phyloP scores from a whole-genome alignment of 345 rosid species.

The Kandelia obovata region DNA sequence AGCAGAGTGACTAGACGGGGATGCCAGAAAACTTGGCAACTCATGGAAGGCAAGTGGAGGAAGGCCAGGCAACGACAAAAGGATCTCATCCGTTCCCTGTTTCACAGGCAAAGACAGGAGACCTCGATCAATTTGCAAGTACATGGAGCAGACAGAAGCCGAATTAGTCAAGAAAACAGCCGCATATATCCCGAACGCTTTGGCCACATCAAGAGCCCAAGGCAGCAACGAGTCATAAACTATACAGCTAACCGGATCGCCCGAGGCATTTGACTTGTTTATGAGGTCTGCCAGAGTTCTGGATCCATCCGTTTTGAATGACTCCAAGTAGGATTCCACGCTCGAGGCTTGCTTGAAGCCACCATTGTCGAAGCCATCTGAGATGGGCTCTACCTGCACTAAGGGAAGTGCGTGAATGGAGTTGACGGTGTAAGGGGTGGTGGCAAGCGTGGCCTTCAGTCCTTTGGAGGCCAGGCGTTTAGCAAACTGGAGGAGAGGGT shows the following conservation, averaged over 20 bases:
- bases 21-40: constrained; percentile 40
- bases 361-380: constrained; percentile 41
- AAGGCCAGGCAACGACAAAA: constrained; percentile 35
- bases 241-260: constrained; percentile 31
- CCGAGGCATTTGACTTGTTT: constrained; percentile 25
- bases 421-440: constrained; percentile 32
- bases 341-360: constrained; percentile 36
- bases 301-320: constrained; percentile 40
- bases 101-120: constrained; percentile 27
- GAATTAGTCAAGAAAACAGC: constrained; percentile 45
- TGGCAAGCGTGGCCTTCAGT: constrained; percentile 32
- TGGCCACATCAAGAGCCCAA: constrained; percentile 54
- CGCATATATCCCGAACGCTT: constrained; percentile 25
- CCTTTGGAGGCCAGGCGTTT: constrained; percentile 40
- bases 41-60: constrained; percentile 35
- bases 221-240: constrained; percentile 45
- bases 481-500: constrained; percentile 42
- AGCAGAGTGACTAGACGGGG: constrained; percentile 26
- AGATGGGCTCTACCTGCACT: constrained; percentile 31
- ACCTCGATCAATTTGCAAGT: constrained; percentile 30
- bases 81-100: constrained; percentile 15
- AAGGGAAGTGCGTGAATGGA: constrained; percentile 16
- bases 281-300: constrained; percentile 41
- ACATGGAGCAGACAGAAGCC: constrained; percentile 44
- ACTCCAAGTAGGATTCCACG: constrained; percentile 30